phyloP scores from a whole-genome alignment of 164 flowering plant genomes.

The Buxus sempervirens region DNA sequence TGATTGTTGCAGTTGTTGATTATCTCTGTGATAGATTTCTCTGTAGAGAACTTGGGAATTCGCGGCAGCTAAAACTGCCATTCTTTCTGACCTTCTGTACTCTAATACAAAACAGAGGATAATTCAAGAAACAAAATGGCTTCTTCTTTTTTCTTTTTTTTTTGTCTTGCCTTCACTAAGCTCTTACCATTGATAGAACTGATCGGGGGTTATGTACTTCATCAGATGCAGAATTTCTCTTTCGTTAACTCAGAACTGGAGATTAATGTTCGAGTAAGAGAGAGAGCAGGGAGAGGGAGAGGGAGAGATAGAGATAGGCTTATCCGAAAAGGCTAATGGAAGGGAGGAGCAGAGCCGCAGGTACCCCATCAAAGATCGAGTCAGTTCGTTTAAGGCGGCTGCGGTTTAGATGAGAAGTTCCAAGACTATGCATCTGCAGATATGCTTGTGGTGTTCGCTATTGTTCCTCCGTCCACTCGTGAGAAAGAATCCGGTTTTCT shows the following conservation, averaged over 20 bases:
- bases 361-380: too few relatives aligned
- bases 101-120: background rate
- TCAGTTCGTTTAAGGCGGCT: too few relatives aligned
- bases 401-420: too few relatives aligned
- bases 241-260: background rate
- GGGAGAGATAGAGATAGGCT: background rate
- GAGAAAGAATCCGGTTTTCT: too few relatives aligned
- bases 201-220: too few relatives aligned
- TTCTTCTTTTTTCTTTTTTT: too few relatives aligned
- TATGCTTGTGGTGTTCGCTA: too few relatives aligned
- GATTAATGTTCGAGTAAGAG: background rate
- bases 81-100: conserved; percentile 8
- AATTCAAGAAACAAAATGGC: background rate
- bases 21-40: conserved; percentile 35
- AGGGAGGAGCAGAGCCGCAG: background rate
- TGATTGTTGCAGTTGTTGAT: conserved; percentile 24
- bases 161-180: background rate
- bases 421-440: too few relatives aligned
- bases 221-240: background rate
- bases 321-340: conserved; percentile 1
- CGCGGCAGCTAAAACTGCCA: conserved; percentile 62
- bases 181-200: too few relatives aligned
- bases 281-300: background rate
- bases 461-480: too few relatives aligned
- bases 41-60: conserved; percentile 50